Evolutionary conservation across 768 basidiomycete species (phyloP).

Genomic region (Filobasidium floriforme): DNA sequence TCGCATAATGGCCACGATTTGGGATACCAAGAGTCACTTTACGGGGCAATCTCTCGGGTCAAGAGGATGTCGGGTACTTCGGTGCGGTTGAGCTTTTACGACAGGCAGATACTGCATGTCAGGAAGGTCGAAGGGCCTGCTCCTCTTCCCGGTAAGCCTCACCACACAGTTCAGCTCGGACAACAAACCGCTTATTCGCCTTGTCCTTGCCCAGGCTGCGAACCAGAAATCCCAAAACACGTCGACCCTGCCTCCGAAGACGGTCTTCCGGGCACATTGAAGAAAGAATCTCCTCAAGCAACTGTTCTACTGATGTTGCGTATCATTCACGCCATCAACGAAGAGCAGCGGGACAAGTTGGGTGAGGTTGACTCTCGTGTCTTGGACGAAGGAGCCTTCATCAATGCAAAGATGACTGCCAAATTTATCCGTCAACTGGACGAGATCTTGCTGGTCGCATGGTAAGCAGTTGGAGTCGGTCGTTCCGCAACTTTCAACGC

Average conservation of each 20-base stretch:
- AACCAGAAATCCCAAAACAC: slow-evolving; percentile 5
- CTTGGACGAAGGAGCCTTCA: slow-evolving; percentile 72
- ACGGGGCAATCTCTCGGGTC: slow-evolving; percentile 69
- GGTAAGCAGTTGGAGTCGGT: slow-evolving; percentile 51
- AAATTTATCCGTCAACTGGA: slow-evolving; percentile 96
- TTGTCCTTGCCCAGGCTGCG: slow-evolving; percentile 26
- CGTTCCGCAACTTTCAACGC: not conserved
- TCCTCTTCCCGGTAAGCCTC: slow-evolving; percentile 40
- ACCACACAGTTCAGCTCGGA: not conserved
- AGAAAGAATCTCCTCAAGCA: slow-evolving; percentile 73
- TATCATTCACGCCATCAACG: slow-evolving; percentile 74
- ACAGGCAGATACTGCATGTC: slow-evolving; percentile 16
- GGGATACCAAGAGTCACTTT: slow-evolving; percentile 82
- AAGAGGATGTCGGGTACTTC: slow-evolving; percentile 1
- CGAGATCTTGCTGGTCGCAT: slow-evolving; percentile 98
- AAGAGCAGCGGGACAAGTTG: slow-evolving; percentile 45
- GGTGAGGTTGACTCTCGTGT: slow-evolving; percentile 47
- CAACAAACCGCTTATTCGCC: slow-evolving; percentile 25
- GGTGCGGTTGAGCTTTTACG: slow-evolving; percentile 14
- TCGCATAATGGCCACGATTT: slow-evolving; percentile 80
- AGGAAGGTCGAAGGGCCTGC: slow-evolving; percentile 77
- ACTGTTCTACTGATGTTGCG: slow-evolving; percentile 86
- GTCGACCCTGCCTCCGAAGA: slow-evolving; percentile 56
- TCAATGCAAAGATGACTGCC: slow-evolving; percentile 95
- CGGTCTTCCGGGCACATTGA: slow-evolving; percentile 65